Evolutionary conservation across 352 stramenopile genomes (phyloP), one percentile per base, ranked within the genome.

Genomic region (Thalassiosira mediterranea): DNA sequence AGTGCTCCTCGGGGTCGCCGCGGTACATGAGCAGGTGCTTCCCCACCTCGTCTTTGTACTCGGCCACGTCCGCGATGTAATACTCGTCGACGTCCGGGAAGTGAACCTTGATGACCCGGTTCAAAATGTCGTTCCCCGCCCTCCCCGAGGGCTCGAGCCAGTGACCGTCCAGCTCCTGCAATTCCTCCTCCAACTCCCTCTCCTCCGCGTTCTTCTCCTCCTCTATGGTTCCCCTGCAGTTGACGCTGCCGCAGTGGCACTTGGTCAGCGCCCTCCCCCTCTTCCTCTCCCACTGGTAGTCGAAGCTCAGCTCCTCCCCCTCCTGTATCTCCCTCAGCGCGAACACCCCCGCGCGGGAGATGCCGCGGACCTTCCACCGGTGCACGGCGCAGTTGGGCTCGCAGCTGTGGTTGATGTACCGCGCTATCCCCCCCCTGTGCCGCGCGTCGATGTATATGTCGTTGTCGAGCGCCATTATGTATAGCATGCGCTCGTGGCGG

Each of bases 381-480:
- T 98, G 84, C 32, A 98, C 81, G 11, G 94, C 90, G 77, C 95
- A 98, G 77, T 98, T 99, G 0, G 96, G 96, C 29, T 97, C 92
- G 72, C 96, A 99, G 29, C 53, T 62, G 83, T 99, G 96, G 81
- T 99, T 98, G 79, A 98, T 98, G 81, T 98, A 98, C 23, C 96
- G 93, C 19, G 96, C 97, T 23, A 97, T 91, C 59, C 95, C 96
- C 17, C 96, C 96, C 68, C 96, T 94, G 67, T 95, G 92, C 3
- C 95, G 91, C 19, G 96, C 96, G 81, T 99, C 96, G 40, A 99
- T 79, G 48, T 90, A 92, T 1, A 90, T 63, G 69, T 87, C 76
- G 2, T 69, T 72, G 38, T 90, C 83, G 1, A 93, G 68, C 11
- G 81, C 74, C 83, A 93, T 91, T 52, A 93, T 93, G 49, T 94